Base-by-base conservation (phyloP, 495 filamentous ascomycete genomes). In the Viridothelium virens region DNA sequence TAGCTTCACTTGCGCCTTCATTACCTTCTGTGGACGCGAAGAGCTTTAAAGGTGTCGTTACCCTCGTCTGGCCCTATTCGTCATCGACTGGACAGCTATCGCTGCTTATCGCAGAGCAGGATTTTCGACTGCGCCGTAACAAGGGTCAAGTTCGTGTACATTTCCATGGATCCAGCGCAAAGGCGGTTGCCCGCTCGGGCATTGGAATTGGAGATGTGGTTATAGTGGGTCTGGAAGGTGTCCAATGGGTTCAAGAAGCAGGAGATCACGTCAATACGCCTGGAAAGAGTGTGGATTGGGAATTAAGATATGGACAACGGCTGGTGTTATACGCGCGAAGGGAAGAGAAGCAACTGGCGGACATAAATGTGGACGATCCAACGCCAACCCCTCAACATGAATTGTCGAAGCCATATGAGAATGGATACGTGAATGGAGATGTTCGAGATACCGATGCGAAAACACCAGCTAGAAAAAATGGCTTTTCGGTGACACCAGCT, bases 21-120 rank as follows among this genome's bases (percentile, higher is more conserved):
- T 36, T 59, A 59, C 31, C 53, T 2, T 59, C 53, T 18, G 25
- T 14, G 14, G 53, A 59, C 5, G 36, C 53, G 31, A 59, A 59
- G 31, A 59, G n/a, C 31, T 59, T 59, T 14, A 59, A 59, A 63
- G 92, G 87, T 14, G 80, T 91, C 1, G 86, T 96, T 41, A 90
- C 89, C 4, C 85, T 98, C 18, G 84, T 91, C 56, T 97, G 94
- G 93, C 94, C 94, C 0, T 98, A 89, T 75, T 96, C 89, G 41
- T 87, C 86, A 5, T 87, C 89, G 14, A 87, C 82, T 6, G 80
- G 82, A 47, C 86, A 85, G 10, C 77, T 90, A 68, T 86, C 91
- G 62, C 83, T 98, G 38, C 83, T 91, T 2, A 81, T 96, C 3
- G 88, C 89, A 11, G 94, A 97, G 65, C 86, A 88, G 34, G 92